Conservation (phyloP, 2,329 filamentous ascomycete species). For the Calonectria pauciramosa region DNA sequence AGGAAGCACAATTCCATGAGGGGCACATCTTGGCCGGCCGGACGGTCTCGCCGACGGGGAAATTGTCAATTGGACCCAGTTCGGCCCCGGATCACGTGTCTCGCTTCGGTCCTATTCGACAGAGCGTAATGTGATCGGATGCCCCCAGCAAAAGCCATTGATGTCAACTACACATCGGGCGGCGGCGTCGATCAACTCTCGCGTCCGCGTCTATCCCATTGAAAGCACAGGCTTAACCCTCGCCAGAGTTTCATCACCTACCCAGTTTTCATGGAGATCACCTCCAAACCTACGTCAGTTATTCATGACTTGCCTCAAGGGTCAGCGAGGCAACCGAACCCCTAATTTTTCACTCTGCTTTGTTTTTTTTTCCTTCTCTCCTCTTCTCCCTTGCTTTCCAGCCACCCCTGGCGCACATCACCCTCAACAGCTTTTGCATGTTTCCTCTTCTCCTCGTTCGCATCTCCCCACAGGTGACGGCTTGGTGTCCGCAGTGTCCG, state of each 20-base stretch:
- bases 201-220: neutral
- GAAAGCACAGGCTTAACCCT: neutral
- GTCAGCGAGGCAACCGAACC: neutral
- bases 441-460: neutral
- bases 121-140: neutral
- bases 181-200: neutral
- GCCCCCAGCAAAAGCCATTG: neutral
- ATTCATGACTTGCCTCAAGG: neutral
- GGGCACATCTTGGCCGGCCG: neutral
- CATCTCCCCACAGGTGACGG: neutral
- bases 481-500: neutral
- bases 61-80: neutral
- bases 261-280: constrained; percentile 20
- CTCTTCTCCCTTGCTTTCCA: constrained; percentile 16
- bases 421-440: neutral
- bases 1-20: neutral
- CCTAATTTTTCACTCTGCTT: neutral
- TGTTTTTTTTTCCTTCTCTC: neutral
- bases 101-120: neutral
- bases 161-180: neutral
- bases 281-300: constrained; percentile 3
- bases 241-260: neutral
- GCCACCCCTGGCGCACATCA: neutral
- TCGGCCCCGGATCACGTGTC: constrained; percentile 15
- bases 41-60: constrained; percentile 21